These are phyloP conservation scores for Cytospora mali DNA, from an alignment of 2,329 filamentous ascomycete genomes.

Conservation along the genomic window DNA sequence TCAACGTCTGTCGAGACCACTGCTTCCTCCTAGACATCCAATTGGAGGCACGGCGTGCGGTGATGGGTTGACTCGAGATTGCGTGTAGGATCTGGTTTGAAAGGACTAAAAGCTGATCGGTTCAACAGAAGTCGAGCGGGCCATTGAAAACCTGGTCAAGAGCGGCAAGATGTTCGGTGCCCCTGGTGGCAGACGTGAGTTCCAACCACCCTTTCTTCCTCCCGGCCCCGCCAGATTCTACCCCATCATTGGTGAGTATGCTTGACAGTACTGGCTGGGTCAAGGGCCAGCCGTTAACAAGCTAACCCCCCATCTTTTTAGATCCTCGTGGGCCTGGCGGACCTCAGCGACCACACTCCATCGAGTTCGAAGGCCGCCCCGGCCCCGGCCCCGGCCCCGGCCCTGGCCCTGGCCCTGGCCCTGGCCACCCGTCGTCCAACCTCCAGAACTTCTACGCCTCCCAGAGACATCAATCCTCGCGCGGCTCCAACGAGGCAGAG, in stretches of 20 bases:
- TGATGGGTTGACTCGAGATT: neutral
- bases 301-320: conserved; percentile 17
- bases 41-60: neutral
- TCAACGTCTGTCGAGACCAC: too few species aligned
- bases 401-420: conserved; percentile 54
- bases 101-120: conserved; percentile 33
- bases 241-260: conserved; percentile 61
- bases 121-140: conserved; percentile 86
- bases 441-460: conserved; percentile 92
- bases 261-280: conserved; percentile 35
- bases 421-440: conserved; percentile 54
- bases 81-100: neutral
- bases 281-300: conserved; percentile 32
- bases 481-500: conserved; percentile 87
- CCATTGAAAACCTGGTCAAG: conserved; percentile 93
- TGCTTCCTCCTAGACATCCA: neutral
- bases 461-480: conserved; percentile 85
- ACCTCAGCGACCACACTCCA: conserved; percentile 26
- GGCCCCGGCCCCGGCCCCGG: conserved; percentile 55
- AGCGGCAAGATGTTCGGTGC: conserved; percentile 81
- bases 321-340: conserved; percentile 25
- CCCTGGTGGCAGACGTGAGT: conserved; percentile 75
- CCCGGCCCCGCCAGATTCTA: conserved; percentile 58
- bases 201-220: conserved; percentile 62
- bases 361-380: conserved; percentile 56